Evolutionary conservation across 108 stramenopile species (phyloP).

Genomic region (Epithemia pelagica): DNA sequence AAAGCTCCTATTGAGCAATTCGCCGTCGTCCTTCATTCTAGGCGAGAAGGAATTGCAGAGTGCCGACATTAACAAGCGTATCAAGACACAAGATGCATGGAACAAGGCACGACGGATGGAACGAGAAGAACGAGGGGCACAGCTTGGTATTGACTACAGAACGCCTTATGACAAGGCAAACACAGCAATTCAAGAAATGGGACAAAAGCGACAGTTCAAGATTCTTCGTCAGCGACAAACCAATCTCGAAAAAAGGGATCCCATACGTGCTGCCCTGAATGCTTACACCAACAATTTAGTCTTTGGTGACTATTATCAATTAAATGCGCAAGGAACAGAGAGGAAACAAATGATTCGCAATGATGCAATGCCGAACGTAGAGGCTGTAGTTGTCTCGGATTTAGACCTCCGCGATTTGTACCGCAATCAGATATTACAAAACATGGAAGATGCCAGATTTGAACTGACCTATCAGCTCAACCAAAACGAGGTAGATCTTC

Average conservation of each 20-base stretch:
- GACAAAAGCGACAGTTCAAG: constrained; percentile 56
- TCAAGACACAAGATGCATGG: constrained; percentile 21
- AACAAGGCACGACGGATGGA: constrained; percentile 20
- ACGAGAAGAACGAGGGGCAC: constrained; percentile 15
- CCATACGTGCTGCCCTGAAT: constrained; percentile 45
- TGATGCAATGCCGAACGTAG: constrained; percentile 50
- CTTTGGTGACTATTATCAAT: constrained; percentile 33
- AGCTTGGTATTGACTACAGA: constrained; percentile 15
- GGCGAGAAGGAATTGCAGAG: not conserved
- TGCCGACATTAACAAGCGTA: constrained; percentile 14
- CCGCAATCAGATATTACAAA: constrained; percentile 54
- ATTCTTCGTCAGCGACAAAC: constrained; percentile 40
- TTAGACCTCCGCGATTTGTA: constrained; percentile 72
- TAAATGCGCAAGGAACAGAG: constrained; percentile 31
- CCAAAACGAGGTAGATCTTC: constrained; percentile 5
- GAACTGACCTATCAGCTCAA: constrained; percentile 30
- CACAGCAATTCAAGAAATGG: constrained; percentile 23
- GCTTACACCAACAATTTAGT: constrained; percentile 33
- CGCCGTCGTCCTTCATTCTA: constrained; percentile 14
- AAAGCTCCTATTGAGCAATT: constrained; percentile 2
- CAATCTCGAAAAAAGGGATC: constrained; percentile 24
- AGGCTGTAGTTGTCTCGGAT: constrained; percentile 64
- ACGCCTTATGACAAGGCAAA: constrained; percentile 20
- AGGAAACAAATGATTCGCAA: constrained; percentile 41
- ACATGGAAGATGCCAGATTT: constrained; percentile 60